Evolutionary conservation across 192 early-diverging fungal species (phyloP), one percentile per base, ranked within the genome.

Genomic region (Cladochytrium replicatum): DNA sequence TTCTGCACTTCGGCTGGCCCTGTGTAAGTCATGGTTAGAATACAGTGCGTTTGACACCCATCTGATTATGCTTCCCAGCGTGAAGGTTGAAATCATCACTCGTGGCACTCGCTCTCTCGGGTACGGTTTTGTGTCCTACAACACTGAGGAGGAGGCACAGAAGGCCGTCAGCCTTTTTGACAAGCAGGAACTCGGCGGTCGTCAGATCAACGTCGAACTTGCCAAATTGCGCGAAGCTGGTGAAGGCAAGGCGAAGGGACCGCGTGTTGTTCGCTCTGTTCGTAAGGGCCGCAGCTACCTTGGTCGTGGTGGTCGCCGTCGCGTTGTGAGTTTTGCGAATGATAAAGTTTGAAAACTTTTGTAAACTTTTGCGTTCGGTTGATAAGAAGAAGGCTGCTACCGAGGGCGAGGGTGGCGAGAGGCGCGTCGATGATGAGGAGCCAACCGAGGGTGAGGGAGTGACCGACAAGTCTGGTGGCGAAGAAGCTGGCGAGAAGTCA

Each of bases 91-190:
- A 52, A 75, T 96, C 50, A 91, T 94, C 61, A 81, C 70, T 40
- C 84, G 84, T 37, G 81, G 82, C 29, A 61, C 68, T 24, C 84
- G 89, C 53, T 87, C 91, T 29, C 74, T 88, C 48, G 95, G 95
- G 43, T 96, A 88, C 66, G 95, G 95, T 13, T 98, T 96, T 64
- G 86, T 96, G 7, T 74, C 87, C 31, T 94, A 84, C 58, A 81
- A 64, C 19, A 80, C 78, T 15, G 68, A 82, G 30, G 82, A 64
- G 37, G 74, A 70, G 15, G 85, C 81, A 32, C 55, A 81, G 43
- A 74, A 80, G 62, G 91, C 87, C 31, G 81, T 87, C 37, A 60
- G 63, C 26, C 53, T 78, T 23, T 62, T 86, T 46, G 71, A 93
- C 71, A 81, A 64, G 54, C 48, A 46, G 4, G 74, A 77, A 15